These are phyloP conservation scores for Daedalea quercina DNA, from an alignment of 768 basidiomycete species.

Conservation along the genomic window DNA sequence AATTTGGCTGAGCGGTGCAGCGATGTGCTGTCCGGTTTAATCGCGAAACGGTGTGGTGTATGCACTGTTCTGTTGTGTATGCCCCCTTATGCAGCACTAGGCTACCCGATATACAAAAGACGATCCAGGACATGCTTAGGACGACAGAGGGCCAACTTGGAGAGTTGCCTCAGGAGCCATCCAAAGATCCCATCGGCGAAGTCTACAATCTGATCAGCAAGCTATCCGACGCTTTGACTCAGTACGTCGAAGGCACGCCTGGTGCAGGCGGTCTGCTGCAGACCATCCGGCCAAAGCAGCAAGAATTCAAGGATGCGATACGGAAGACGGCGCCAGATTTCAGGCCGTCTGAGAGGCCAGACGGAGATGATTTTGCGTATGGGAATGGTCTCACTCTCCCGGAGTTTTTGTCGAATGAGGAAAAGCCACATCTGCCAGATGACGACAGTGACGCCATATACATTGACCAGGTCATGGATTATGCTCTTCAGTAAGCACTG, in stretches of 20 bases:
- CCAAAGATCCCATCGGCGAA: constrained; percentile 48
- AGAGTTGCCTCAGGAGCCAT: constrained; percentile 43
- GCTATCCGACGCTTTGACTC: constrained; percentile 39
- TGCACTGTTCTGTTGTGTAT: neutral
- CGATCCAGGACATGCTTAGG: constrained; percentile 40
- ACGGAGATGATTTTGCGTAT: neutral
- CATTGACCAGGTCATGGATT: constrained; percentile 44
- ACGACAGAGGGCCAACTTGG: constrained; percentile 28
- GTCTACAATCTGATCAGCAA: constrained; percentile 39
- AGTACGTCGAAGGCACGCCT: constrained; percentile 47
- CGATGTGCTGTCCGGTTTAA: constrained; percentile 52
- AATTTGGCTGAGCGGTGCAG: constrained; percentile 55
- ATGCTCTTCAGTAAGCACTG: constrained; percentile 38
- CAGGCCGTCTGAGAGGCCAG: constrained; percentile 32
- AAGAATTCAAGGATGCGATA: constrained; percentile 41
- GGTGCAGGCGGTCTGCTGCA: constrained; percentile 49
- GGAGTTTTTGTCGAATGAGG: constrained; percentile 17
- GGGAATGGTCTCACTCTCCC: neutral
- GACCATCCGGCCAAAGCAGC: constrained; percentile 41
- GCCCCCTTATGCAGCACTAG: constrained; percentile 28
- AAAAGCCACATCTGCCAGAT: neutral
- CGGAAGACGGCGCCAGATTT: constrained; percentile 52
- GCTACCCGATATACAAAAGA: constrained; percentile 54
- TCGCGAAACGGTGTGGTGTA: constrained; percentile 45
- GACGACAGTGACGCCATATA: constrained; percentile 27